Conservation (phyloP, 2,329 filamentous ascomycete genomes). For the Tolypocladium inflatum region DNA sequence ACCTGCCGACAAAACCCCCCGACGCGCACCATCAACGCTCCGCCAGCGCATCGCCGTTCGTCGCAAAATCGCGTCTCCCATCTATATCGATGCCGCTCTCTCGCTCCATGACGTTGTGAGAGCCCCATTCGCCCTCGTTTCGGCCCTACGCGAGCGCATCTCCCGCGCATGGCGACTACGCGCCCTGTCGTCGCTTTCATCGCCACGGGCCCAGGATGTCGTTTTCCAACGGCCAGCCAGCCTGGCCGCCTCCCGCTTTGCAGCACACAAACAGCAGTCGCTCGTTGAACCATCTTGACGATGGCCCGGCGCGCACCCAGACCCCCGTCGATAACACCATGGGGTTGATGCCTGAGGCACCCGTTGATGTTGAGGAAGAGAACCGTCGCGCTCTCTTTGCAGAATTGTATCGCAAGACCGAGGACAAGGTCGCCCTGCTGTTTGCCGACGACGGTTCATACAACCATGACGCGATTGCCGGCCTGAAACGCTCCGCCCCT, state of each 20-base stretch:
- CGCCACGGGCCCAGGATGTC: constrained; percentile 50
- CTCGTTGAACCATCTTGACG: constrained; percentile 51
- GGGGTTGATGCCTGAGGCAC: constrained; percentile 51
- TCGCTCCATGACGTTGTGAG: constrained; percentile 40
- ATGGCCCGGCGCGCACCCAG: constrained; percentile 42
- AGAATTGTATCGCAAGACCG: constrained; percentile 66
- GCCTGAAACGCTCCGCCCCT: constrained; percentile 34
- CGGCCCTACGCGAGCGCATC: constrained; percentile 42
- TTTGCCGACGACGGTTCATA: constrained; percentile 53
- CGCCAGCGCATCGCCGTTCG: constrained; percentile 30
- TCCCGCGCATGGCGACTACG: constrained; percentile 47
- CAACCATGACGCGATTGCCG: constrained; percentile 42
- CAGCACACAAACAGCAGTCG: constrained; percentile 36
- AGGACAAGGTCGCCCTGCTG: constrained; percentile 67
- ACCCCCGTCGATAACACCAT: constrained; percentile 40
- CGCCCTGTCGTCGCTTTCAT: constrained; percentile 36
- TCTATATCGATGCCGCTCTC: constrained; percentile 44
- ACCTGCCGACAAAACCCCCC: constrained; percentile 39
- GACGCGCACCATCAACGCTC: constrained; percentile 42
- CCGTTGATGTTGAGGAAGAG: constrained; percentile 55
- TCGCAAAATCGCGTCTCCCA: constrained; percentile 31
- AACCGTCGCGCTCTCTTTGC: constrained; percentile 65
- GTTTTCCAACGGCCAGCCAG: constrained; percentile 54
- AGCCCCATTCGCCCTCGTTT: constrained; percentile 32
- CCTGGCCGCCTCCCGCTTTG: constrained; percentile 52